These are phyloP conservation scores for Lyophyllum decastes DNA, from an alignment of 768 basidiomycete species.

Conservation along the genomic window DNA sequence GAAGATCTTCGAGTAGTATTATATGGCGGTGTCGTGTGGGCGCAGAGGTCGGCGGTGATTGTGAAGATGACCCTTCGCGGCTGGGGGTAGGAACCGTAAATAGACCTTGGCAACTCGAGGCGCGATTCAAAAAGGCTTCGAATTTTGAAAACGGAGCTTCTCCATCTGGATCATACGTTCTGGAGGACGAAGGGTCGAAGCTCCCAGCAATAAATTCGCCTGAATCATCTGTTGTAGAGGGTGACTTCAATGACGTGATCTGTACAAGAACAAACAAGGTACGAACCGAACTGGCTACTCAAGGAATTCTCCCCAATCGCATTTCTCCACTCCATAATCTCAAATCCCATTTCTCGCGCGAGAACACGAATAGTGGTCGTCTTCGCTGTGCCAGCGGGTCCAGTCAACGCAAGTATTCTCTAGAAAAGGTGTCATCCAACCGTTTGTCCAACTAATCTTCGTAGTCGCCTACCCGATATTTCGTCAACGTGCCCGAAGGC, in stretches of 20 bases:
- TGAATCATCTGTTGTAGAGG: neutral
- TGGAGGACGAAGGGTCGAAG: constrained; percentile 2
- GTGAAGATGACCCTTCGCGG: constrained; percentile 9
- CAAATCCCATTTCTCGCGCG: constrained; percentile 70
- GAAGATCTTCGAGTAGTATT: constrained; percentile 87
- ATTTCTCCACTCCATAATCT: constrained; percentile 87
- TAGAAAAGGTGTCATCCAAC: constrained; percentile 27
- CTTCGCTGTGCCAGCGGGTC: constrained; percentile 90
- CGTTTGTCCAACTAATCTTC: neutral
- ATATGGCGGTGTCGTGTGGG: constrained; percentile 46
- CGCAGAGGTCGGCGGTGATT: constrained; percentile 11
- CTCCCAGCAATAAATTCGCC: neutral
- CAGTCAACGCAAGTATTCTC: constrained; percentile 84
- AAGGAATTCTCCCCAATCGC: constrained; percentile 52
- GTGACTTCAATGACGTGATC: neutral
- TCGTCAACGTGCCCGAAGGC: constrained; percentile 60
- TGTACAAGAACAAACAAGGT: neutral
- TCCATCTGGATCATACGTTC: constrained; percentile 29
- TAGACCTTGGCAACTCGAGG: constrained; percentile 58
- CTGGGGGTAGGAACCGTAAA: constrained; percentile 30
- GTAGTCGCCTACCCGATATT: constrained; percentile 68
- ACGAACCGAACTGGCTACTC: constrained; percentile 19
- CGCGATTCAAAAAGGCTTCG: constrained; percentile 71
- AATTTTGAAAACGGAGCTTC: constrained; percentile 68
- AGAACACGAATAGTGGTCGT: constrained; percentile 83